Base-by-base conservation (phyloP, 192 early-diverging fungal genomes). In the Coemansia sp. region DNA sequence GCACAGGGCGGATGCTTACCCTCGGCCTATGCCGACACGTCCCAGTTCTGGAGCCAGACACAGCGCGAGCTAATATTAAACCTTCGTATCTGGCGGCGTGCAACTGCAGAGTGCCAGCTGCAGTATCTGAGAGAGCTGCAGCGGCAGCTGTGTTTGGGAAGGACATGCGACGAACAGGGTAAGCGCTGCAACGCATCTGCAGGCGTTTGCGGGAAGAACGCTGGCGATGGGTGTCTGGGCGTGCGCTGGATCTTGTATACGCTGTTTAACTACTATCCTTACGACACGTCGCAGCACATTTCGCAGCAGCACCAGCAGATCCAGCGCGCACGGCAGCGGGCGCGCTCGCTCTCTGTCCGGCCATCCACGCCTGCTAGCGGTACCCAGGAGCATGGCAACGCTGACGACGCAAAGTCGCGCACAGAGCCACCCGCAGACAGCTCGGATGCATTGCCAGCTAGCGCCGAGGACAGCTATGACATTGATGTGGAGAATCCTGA, bases 271-370 rank as follows among this genome's bases (percentile, higher is more conserved):
- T 64, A 58, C 44, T 74, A 74, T 29, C 71, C 71, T 0, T 74
- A 74, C 42, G 71, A 74, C 53, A 57, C 71, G 6, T 67, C 71
- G 31, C 71, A 75, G 58, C 72, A 75, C 27, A 43, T 67, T 3
- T 24, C 54, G 18, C 59, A 59, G 11, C 71, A 73, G 65, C 71
- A 59, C 29, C 58, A 49, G 8, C 51, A 46, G 33, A 14, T 21
- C 5, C 57, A 43, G 44, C 32, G 27, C 21, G 47, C 47, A 16
- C 47, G 42, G 4, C 35, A 21, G 31, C 27, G 55, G 18, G 40
- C 62, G 3, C 58, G 33, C 6, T 67, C 65, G 18, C 25, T 38
- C 0, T 62, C 68, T 11, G 23, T 43, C 12, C 68, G 68, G 23
- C 24, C 58, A 23, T 21, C 32, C 6, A 52, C 58, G 6, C 52